Percentiles rank a stretch among this genome's conserved stretches.
These are phyloP conservation scores for Lactarius trivialis DNA, from an alignment of 768 basidiomycete species.

Conservation along the genomic window DNA sequence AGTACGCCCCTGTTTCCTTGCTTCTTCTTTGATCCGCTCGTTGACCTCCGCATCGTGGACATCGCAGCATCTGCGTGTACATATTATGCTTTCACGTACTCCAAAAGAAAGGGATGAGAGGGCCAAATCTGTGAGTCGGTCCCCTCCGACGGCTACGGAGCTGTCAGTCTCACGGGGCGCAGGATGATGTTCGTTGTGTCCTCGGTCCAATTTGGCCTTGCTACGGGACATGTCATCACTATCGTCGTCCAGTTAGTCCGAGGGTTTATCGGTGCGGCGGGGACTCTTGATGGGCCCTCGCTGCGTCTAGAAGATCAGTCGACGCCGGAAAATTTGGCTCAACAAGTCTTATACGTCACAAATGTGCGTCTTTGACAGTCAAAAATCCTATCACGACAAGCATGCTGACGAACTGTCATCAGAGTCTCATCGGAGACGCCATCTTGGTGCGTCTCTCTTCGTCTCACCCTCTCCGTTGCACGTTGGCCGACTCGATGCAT, in stretches of 20 bases:
- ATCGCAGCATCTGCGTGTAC: constrained; percentile 8
- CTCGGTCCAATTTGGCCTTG: constrained; percentile 5
- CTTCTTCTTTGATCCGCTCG: background rate
- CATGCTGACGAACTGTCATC: background rate
- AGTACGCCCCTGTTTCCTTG: background rate
- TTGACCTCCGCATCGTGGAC: background rate
- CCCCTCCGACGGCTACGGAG: background rate
- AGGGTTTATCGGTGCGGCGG: background rate
- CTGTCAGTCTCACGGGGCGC: background rate
- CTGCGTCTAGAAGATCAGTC: background rate
- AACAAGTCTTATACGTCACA: constrained; percentile 9
- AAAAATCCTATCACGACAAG: background rate
- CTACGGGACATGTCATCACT: constrained; percentile 12
- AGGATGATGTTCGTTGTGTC: constrained; percentile 11
- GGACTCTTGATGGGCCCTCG: background rate
- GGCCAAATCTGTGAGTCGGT: constrained; percentile 1
- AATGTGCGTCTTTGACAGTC: background rate
- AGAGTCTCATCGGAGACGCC: constrained; percentile 17
- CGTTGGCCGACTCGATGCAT: background rate
- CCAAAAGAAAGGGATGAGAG: constrained; percentile 2
- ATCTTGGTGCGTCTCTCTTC: constrained; percentile 4
- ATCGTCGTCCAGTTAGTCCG: constrained; percentile 8
- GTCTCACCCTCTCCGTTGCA: background rate
- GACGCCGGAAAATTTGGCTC: constrained; percentile 5
- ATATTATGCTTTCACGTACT: constrained; percentile 2